Evolutionary conservation across 2,329 filamentous ascomycete genomes (phyloP), one percentile per base, ranked within the genome.

Genomic region (Juglanconis oblonga): DNA sequence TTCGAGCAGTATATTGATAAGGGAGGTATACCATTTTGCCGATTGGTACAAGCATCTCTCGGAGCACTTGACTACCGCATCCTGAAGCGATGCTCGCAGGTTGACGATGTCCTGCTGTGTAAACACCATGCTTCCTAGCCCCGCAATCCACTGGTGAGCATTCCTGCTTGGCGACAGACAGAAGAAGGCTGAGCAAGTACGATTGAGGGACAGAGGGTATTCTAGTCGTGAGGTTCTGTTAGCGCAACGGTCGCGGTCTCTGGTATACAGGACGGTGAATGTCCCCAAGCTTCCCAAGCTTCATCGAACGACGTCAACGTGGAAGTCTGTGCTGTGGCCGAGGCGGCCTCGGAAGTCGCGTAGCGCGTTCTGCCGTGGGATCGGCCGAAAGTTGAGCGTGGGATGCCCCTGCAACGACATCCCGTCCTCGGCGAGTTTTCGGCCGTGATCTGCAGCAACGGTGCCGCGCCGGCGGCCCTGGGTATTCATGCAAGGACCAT

Each of bases 41-140:
- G 94, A 95, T 69, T 97, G 93, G 71, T 97, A 98, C 11, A 99
- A 83, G 73, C 95, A 97, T 73, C 95, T 83, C 72, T 99, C 95
- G 1, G 92, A 96, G 77, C 93, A 98, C 71, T 92, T 92, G 31
- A 95, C 82, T 3, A 95, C 88, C 35, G 94, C 92, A 69, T 92
- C 89, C 72, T 96, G 91, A 48, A 97, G 81, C 38, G 91, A 86
- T 42, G 82, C 83, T 69, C 89, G 86, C 62, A 96, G 79, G 70
- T 92, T 88, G 54, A 79, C 76, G 49, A 81, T 78, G 63, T 87
- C 84, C 63, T 81, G 77, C 57, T 81, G 75, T 60, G 78, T 84
- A 62, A 87, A 77, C 61, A 77, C 74, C 84, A 86, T 86, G 45
- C 62, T 66, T 62, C 52, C 51, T 51, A 17, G 35, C 33, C 42